phyloP scores from a whole-genome alignment of 2,329 filamentous ascomycete genomes.

The Zymoseptoria crescenta region DNA sequence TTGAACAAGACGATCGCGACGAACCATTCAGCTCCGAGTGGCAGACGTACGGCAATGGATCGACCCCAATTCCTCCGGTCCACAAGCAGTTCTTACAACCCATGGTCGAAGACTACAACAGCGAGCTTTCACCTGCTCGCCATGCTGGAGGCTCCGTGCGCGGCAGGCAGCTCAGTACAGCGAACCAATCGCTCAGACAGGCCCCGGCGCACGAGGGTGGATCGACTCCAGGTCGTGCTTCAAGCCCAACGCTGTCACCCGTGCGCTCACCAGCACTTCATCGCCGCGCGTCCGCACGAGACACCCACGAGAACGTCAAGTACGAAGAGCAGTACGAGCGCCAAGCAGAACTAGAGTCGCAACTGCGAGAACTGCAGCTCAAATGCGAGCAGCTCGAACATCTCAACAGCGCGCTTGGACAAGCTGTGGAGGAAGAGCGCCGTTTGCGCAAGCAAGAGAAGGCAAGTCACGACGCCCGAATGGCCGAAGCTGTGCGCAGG shows the following conservation, averaged over 20 bases:
- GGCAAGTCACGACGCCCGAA: conserved; percentile 11
- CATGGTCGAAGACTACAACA: conserved; percentile 30
- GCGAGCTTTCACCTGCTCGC: conserved; percentile 26
- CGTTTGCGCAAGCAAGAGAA: conserved; percentile 17
- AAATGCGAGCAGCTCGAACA: conserved; percentile 23
- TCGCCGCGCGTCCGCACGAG: conserved; percentile 6
- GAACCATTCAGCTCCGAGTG: conserved; percentile 23
- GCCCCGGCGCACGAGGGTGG: conserved; percentile 7
- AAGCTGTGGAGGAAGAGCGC: conserved; percentile 21
- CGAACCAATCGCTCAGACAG: neutral
- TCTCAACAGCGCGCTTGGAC: conserved; percentile 20
- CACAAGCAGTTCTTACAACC: conserved; percentile 27
- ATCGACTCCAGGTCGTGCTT: conserved; percentile 20
- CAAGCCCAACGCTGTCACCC: conserved; percentile 26
- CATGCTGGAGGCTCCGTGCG: conserved; percentile 4
- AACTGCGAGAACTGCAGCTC: conserved; percentile 18
- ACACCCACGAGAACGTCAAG: conserved; percentile 8
- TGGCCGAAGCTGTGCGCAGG: conserved; percentile 14
- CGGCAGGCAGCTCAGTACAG: conserved; percentile 2
- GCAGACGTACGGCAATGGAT: conserved; percentile 23
- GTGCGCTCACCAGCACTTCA: conserved; percentile 19
- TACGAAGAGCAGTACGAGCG: neutral
- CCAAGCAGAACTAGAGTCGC: conserved; percentile 13
- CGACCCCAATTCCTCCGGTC: conserved; percentile 20
- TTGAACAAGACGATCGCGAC: conserved; percentile 3